Conservation (phyloP, 2,329 filamentous ascomycete species). For the Pleomassaria siparia region DNA sequence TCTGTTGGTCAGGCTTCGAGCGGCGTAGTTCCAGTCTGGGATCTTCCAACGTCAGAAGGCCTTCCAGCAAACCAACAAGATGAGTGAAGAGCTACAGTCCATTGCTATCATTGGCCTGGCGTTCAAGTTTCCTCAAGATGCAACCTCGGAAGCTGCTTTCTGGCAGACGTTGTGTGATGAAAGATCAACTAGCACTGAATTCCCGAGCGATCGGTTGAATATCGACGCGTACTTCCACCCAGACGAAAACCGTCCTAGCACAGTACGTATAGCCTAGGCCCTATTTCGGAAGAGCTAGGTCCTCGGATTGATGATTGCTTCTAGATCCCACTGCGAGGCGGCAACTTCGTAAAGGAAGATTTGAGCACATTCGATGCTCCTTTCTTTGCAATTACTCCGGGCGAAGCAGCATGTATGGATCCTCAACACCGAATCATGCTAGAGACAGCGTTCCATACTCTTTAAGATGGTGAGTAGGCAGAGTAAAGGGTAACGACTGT, state of each 20-base stretch:
- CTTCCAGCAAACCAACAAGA: too few species aligned
- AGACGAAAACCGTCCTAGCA: not conserved
- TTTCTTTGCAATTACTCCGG: slow-evolving; percentile 13
- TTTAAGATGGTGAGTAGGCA: slow-evolving; percentile 7
- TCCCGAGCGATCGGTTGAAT: slow-evolving; percentile 11
- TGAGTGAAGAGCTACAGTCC: too few species aligned
- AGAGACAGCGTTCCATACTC: slow-evolving; percentile 12
- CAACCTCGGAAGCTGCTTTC: slow-evolving; percentile 4
- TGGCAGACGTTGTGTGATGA: slow-evolving; percentile 11
- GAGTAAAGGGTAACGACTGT: too few species aligned
- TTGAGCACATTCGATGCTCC: slow-evolving; percentile 11
- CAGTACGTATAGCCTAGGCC: too few species aligned
- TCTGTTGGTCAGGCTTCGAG: too few species aligned
- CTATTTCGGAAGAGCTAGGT: too few species aligned
- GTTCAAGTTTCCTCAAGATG: slow-evolving; percentile 10
- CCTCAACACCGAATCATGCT: slow-evolving; percentile 17
- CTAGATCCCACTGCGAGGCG: not conserved
- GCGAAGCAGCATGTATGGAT: slow-evolving; percentile 15
- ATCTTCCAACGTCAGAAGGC: too few species aligned
- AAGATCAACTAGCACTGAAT: slow-evolving; percentile 5
- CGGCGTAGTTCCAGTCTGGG: too few species aligned
- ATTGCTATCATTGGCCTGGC: not conserved
- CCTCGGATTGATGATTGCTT: too few species aligned
- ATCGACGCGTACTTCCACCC: slow-evolving; percentile 6
- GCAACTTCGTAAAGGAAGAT: not conserved